These are phyloP conservation scores for Skeletonema potamos DNA, from an alignment of 108 stramenopile genomes.

Conservation along the genomic window DNA sequence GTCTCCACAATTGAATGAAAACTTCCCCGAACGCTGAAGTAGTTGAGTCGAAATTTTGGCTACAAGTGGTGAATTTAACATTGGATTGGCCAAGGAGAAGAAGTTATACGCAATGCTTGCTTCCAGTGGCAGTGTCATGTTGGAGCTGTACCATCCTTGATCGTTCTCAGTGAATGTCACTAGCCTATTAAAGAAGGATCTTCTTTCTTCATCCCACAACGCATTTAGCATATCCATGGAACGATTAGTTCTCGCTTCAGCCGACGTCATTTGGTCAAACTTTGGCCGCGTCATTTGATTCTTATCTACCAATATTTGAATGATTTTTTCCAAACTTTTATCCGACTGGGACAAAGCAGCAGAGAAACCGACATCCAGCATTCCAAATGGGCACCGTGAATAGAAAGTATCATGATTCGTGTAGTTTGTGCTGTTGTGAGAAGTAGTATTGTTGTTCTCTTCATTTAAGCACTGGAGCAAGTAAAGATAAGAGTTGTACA, in stretches of 20 bases:
- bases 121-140: slow-evolving; percentile 1
- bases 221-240: slow-evolving; percentile 23
- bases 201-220: slow-evolving; percentile 39
- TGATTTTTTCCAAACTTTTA: slow-evolving; percentile 37
- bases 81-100: slow-evolving; percentile 27
- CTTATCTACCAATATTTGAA: slow-evolving; percentile 39
- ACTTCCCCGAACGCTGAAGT: slow-evolving; percentile 40
- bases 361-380: slow-evolving; percentile 58
- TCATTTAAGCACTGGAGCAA: slow-evolving; percentile 35
- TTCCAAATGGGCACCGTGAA: slow-evolving; percentile 42
- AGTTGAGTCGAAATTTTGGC: slow-evolving; percentile 42
- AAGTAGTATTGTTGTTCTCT: background rate
- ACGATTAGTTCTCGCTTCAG: background rate
- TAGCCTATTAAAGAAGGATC: slow-evolving; percentile 36
- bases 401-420: slow-evolving; percentile 9
- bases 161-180: slow-evolving; percentile 4
- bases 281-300: slow-evolving; percentile 16
- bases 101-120: slow-evolving; percentile 38
- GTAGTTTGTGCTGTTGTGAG: slow-evolving; percentile 1
- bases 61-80: slow-evolving; percentile 32
- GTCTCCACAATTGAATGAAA: slow-evolving; percentile 50
- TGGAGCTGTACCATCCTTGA: slow-evolving; percentile 15
- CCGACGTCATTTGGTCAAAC: slow-evolving; percentile 4
- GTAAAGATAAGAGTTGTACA: slow-evolving; percentile 46
- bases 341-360: slow-evolving; percentile 52